phyloP scores from a whole-genome alignment of 495 filamentous ascomycete species.

The Apodospora peruviana region DNA sequence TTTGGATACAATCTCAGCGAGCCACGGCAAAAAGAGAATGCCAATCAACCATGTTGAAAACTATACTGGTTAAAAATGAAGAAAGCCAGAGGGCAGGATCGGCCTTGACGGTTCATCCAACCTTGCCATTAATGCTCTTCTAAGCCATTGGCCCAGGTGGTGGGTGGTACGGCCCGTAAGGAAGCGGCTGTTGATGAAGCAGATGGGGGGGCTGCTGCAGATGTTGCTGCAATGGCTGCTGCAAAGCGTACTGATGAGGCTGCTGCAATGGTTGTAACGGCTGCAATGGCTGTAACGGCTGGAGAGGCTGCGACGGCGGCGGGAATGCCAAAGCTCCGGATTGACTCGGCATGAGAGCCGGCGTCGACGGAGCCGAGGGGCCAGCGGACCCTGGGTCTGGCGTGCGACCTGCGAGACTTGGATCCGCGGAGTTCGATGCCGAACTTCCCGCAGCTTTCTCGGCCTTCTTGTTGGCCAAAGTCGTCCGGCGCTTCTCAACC shows the following conservation, averaged over 20 bases:
- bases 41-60: no score
- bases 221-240: constrained; percentile 5
- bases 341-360: constrained; percentile 6
- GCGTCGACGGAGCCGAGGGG: constrained; percentile 13
- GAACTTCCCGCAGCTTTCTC: constrained; percentile 16
- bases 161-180: background rate
- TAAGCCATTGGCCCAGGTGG: background rate
- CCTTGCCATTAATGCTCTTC: no score
- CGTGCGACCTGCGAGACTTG: background rate
- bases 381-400: constrained; percentile 13
- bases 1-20: no score
- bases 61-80: no score
- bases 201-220: background rate
- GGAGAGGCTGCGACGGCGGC: background rate
- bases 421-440: background rate
- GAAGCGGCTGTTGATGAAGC: background rate
- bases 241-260: background rate
- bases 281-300: background rate
- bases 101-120: no score
- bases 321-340: constrained; percentile 9
- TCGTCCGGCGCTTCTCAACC: constrained; percentile 44
- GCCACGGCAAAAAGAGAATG: no score
- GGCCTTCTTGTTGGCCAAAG: constrained; percentile 44
- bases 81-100: no score
- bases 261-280: constrained; percentile 1